Conservation (phyloP, 805 yeast genomes). For the Ogataea zsoltii region DNA sequence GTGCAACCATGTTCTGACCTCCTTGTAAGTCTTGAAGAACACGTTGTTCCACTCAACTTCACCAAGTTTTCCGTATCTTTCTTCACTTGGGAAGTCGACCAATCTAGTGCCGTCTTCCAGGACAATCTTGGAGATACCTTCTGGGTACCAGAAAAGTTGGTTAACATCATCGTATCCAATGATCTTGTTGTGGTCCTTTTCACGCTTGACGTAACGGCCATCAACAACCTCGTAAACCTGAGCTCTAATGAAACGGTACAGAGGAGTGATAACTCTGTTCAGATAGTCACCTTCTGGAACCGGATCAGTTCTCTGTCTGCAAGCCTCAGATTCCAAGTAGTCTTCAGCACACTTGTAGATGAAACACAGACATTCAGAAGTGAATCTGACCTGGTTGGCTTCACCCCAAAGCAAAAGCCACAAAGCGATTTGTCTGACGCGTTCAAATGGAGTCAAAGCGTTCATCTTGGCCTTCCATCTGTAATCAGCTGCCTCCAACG, state of each 20-base stretch:
- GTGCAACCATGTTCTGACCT: conserved; percentile 97
- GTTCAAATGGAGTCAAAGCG: conserved; percentile 67
- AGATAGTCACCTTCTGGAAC: conserved; percentile 89
- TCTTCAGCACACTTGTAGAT: conserved; percentile 94
- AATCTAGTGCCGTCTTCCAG: conserved; percentile 91
- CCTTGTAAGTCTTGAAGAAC: conserved; percentile 94
- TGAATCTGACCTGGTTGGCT: conserved; percentile 92
- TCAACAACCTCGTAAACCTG: conserved; percentile 81
- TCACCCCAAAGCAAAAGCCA: conserved; percentile 86
- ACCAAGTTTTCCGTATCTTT: conserved; percentile 86
- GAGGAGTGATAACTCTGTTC: conserved; percentile 89
- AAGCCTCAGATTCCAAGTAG: conserved; percentile 82
- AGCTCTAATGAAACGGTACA: conserved; percentile 75
- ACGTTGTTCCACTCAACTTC: conserved; percentile 91
- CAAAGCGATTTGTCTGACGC: conserved; percentile 76
- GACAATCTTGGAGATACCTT: conserved; percentile 91
- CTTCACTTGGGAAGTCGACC: conserved; percentile 85
- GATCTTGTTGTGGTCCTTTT: conserved; percentile 76
- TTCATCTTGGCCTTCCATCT: conserved; percentile 87
- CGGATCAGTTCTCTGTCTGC: conserved; percentile 83
- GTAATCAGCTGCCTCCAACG: conserved; percentile 78
- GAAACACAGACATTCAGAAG: conserved; percentile 87
- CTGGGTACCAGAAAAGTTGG: conserved; percentile 99
- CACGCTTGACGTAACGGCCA: conserved; percentile 83
- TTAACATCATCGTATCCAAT: conserved; percentile 97